A percentile compares a stretch with the other conserved stretches of the same genome.
phyloP scores from a whole-genome alignment of 202 grass and related monocot genomes.

The Schoenoplectus tabernaemontani region DNA sequence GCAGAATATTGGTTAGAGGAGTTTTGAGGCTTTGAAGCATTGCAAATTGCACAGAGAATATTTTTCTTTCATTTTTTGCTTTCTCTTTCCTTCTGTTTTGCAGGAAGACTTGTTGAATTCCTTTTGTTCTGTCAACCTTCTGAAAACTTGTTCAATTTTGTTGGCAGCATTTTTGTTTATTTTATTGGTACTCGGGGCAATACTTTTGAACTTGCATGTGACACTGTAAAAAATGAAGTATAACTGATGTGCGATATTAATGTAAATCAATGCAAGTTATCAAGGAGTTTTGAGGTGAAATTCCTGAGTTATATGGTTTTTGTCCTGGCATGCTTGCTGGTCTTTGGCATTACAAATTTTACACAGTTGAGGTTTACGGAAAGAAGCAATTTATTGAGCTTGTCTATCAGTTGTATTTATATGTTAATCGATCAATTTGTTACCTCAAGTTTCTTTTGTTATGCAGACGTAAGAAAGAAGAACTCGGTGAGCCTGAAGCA shows the following conservation, averaged over 20 bases:
- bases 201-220: background rate
- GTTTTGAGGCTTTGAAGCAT: conserved; percentile 38
- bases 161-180: background rate
- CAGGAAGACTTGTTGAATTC: conserved; percentile 26
- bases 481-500: conserved; percentile 68
- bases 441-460: background rate
- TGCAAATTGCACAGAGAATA: conserved; percentile 31
- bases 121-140: conserved; percentile 9
- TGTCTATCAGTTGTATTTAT: no score
- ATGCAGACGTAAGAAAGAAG: conserved; percentile 81
- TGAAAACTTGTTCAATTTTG: background rate
- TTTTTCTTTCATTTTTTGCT: conserved; percentile 13
- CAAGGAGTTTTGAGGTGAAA: background rate
- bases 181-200: background rate
- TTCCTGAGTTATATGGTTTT: background rate
- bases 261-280: background rate
- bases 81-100: conserved; percentile 29
- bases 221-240: background rate
- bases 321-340: background rate
- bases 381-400: no score
- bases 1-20: conserved; percentile 39
- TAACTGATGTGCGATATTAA: background rate
- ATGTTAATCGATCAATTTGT: background rate
- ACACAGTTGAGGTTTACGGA: background rate
- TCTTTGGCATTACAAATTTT: background rate